Conservation (phyloP, 2,329 filamentous ascomycete genomes). For the Ceratocystis ficicola region DNA sequence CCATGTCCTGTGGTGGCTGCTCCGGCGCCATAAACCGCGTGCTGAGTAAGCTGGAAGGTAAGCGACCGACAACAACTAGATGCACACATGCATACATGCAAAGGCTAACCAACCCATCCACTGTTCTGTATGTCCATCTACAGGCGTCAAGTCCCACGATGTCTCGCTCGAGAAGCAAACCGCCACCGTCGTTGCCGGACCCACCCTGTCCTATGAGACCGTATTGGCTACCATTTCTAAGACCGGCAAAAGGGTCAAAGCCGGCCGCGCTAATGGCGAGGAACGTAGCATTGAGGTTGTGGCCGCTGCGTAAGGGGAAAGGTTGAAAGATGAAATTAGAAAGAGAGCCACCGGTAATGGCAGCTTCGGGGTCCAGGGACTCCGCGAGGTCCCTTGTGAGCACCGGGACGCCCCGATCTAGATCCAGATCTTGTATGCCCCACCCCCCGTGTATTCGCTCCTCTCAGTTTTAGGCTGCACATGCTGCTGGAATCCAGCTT, state of each 20-base stretch:
- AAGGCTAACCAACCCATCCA: conserved; percentile 4
- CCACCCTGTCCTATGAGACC: conserved; percentile 60
- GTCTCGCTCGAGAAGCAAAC: conserved; percentile 79
- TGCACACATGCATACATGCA: not conserved
- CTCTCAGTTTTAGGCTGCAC: not conserved
- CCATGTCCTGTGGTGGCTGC: conserved; percentile 93
- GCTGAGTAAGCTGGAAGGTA: conserved; percentile 82
- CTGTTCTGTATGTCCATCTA: conserved; percentile 6
- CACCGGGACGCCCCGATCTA: too few relatives aligned
- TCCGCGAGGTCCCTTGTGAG: too few relatives aligned
- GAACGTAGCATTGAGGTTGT: conserved; percentile 39
- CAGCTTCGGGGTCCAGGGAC: too few relatives aligned
- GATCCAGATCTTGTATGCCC: not conserved
- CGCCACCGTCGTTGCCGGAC: conserved; percentile 61
- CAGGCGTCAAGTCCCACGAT: conserved; percentile 76
- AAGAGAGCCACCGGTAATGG: too few relatives aligned
- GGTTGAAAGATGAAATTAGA: too few relatives aligned
- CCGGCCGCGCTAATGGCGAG: conserved; percentile 57
- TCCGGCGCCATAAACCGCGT: conserved; percentile 87
- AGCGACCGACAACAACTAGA: conserved; percentile 26
- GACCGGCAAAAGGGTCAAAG: conserved; percentile 86
- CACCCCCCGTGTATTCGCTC: not conserved
- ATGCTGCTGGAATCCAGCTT: conserved; percentile 11
- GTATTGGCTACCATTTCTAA: conserved; percentile 84
- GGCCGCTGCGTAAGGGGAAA: conserved; percentile 28